Conservation (phyloP, 2,329 filamentous ascomycete genomes). For the Grosmannia penicillata region DNA sequence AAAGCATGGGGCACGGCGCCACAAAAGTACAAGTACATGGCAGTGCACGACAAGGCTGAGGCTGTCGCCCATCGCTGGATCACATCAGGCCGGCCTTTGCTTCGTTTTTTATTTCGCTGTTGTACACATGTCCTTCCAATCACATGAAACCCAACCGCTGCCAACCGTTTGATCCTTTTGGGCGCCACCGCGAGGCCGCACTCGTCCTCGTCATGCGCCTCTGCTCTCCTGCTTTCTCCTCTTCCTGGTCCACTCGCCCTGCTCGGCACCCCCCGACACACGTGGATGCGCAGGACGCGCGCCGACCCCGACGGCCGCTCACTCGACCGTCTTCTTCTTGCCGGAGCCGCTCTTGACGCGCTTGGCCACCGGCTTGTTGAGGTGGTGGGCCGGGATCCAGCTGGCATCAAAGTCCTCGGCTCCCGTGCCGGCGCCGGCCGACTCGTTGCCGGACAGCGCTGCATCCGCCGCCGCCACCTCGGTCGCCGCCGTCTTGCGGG, state of each 20-base stretch:
- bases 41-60: too few relatives aligned
- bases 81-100: too few relatives aligned
- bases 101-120: background rate
- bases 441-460: slow-evolving; percentile 51
- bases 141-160: too few relatives aligned
- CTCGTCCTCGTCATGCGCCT: too few relatives aligned
- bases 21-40: too few relatives aligned
- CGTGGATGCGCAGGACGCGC: too few relatives aligned
- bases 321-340: slow-evolving; percentile 23
- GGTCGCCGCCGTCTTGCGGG: slow-evolving; percentile 47
- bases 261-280: too few relatives aligned
- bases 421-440: slow-evolving; percentile 51
- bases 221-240: background rate
- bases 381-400: slow-evolving; percentile 84
- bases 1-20: too few relatives aligned
- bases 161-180: too few relatives aligned
- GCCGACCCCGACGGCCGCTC: background rate
- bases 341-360: slow-evolving; percentile 44
- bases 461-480: slow-evolving; percentile 18
- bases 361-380: slow-evolving; percentile 67
- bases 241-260: background rate
- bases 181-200: too few relatives aligned
- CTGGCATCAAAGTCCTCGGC: slow-evolving; percentile 67
- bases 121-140: background rate
- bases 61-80: too few relatives aligned